phyloP scores from a whole-genome alignment of 768 basidiomycete species.

The Tricholoma terreum region DNA sequence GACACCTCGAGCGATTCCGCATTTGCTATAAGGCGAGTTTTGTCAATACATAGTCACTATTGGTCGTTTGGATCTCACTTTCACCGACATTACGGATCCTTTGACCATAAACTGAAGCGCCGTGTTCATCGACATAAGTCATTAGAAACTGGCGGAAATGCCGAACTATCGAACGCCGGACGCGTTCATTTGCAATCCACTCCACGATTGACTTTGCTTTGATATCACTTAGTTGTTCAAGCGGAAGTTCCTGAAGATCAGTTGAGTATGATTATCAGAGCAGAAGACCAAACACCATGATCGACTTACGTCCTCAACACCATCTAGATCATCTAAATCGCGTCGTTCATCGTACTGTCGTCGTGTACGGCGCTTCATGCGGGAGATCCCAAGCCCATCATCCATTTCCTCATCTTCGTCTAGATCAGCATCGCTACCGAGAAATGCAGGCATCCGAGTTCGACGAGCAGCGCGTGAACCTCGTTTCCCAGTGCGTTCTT shows the following conservation, averaged over 20 bases:
- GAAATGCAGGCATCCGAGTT: slow-evolving; percentile 81
- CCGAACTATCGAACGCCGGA: slow-evolving; percentile 83
- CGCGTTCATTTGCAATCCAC: slow-evolving; percentile 94
- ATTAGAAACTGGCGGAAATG: slow-evolving; percentile 95
- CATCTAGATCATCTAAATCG: slow-evolving; percentile 89
- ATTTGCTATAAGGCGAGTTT: slow-evolving; percentile 62
- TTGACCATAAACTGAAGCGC: slow-evolving; percentile 90
- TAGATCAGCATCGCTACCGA: slow-evolving; percentile 79
- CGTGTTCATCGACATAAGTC: slow-evolving; percentile 92
- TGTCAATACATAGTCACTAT: neutral
- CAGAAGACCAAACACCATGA: neutral
- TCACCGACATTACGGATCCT: slow-evolving; percentile 93
- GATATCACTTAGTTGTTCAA: slow-evolving; percentile 96
- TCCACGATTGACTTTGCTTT: slow-evolving; percentile 96
- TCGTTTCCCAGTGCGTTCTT: slow-evolving; percentile 60
- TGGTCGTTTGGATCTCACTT: slow-evolving; percentile 49
- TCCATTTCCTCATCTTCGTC: slow-evolving; percentile 75
- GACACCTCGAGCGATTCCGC: slow-evolving; percentile 97
- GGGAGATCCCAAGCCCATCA: slow-evolving; percentile 60
- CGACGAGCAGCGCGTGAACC: slow-evolving; percentile 76
- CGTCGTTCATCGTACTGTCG: slow-evolving; percentile 92
- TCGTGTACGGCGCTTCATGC: slow-evolving; percentile 79
- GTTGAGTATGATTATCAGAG: slow-evolving; percentile 1
- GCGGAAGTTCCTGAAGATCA: slow-evolving; percentile 73
- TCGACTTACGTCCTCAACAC: slow-evolving; percentile 72